Evolutionary conservation across 805 yeast genomes (phyloP).

Genomic region (Sugiyamaella boreocaroliniensis): DNA sequence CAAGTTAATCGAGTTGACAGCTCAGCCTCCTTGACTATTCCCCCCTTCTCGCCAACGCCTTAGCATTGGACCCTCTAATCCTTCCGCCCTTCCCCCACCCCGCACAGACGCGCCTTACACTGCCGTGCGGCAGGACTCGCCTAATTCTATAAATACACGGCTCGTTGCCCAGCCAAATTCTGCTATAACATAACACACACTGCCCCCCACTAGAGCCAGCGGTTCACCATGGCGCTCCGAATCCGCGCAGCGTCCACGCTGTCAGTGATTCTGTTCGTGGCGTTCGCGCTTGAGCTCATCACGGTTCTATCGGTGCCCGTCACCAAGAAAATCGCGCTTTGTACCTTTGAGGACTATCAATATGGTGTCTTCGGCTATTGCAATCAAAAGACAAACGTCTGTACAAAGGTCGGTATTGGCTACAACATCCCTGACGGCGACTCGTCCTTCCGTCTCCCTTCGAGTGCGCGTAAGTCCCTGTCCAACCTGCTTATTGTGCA

Average conservation of each 20-base stretch:
- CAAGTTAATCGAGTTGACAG: no score
- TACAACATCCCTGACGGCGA: constrained; percentile 32
- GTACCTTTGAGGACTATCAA: constrained; percentile 42
- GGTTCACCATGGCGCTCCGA: constrained; percentile 17
- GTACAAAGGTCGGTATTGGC: constrained; percentile 42
- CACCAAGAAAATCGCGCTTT: constrained; percentile 42
- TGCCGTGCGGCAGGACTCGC: not conserved
- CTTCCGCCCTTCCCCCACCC: not conserved
- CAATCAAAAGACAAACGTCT: constrained; percentile 28
- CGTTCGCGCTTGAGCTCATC: constrained; percentile 52
- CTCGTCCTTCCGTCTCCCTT: constrained; percentile 46
- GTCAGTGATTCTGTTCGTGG: constrained; percentile 37
- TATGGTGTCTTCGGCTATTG: constrained; percentile 75
- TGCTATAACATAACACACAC: not conserved
- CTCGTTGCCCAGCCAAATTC: not conserved
- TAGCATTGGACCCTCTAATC: not conserved
- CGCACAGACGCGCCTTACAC: not conserved
- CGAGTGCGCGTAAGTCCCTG: constrained; percentile 51
- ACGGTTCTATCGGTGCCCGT: constrained; percentile 59
- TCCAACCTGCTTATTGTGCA: constrained; percentile 61
- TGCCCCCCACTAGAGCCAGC: not conserved
- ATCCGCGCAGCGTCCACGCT: constrained; percentile 33
- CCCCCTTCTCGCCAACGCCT: no score
- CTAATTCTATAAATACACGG: not conserved
- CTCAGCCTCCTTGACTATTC: no score